Evolutionary conservation across 352 stramenopile species (phyloP).

Genomic region (Phytophthora colocasiae): DNA sequence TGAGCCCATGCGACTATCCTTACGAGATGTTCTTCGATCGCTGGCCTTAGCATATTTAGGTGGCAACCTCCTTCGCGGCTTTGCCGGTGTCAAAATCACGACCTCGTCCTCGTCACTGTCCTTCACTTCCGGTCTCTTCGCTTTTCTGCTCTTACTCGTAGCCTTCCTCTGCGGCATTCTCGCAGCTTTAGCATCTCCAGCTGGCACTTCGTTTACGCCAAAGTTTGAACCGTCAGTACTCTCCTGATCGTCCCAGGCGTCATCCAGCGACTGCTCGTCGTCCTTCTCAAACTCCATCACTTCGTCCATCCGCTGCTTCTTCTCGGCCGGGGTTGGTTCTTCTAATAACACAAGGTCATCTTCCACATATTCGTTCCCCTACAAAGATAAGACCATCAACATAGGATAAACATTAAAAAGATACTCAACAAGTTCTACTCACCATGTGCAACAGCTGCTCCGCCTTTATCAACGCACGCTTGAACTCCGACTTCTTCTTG

Average conservation of each 20-base stretch:
- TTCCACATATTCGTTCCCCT: constrained; percentile 39
- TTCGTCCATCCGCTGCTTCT: constrained; percentile 44
- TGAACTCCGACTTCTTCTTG: constrained; percentile 47
- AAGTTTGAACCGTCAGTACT: constrained; percentile 13
- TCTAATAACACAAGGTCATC: constrained; percentile 50
- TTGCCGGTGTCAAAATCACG: constrained; percentile 11
- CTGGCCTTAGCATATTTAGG: constrained; percentile 15
- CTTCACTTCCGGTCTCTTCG: constrained; percentile 12
- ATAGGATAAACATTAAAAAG: constrained; percentile 7
- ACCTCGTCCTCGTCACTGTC: constrained; percentile 29
- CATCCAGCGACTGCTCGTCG: constrained; percentile 15
- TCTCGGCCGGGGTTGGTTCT: constrained; percentile 33
- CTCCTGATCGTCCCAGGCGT: constrained; percentile 30
- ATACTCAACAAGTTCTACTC: not conserved
- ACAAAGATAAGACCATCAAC: not conserved
- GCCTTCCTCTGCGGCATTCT: constrained; percentile 18
- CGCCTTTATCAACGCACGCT: constrained; percentile 43
- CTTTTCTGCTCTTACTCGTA: constrained; percentile 4
- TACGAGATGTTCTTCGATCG: constrained; percentile 23
- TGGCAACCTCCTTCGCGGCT: constrained; percentile 19
- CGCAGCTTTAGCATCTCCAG: constrained; percentile 22
- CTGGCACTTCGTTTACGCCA: constrained; percentile 9
- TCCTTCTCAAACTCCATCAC: constrained; percentile 15
- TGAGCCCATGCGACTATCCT: constrained; percentile 8
- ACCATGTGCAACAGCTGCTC: constrained; percentile 57